These are phyloP conservation scores for Cryphonectria carpinicola DNA, from an alignment of 2,329 filamentous ascomycete genomes.

Conservation along the genomic window DNA sequence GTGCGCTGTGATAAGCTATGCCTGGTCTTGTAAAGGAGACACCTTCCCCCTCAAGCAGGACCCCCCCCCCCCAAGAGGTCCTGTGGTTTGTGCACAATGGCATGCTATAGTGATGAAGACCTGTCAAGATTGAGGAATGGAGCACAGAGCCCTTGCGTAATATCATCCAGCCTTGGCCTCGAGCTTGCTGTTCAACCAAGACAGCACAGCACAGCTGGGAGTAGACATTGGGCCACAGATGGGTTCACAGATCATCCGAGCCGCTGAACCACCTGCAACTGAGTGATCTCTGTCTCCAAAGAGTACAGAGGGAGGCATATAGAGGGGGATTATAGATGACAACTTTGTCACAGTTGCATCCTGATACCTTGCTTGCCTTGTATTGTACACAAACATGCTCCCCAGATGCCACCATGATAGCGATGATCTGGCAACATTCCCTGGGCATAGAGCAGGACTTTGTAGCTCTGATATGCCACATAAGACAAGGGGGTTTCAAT, in stretches of 20 bases:
- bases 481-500: not conserved
- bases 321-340: not conserved
- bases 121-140: not conserved
- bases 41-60: not conserved
- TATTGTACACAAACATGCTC: not conserved
- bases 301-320: not conserved
- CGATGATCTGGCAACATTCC: not conserved
- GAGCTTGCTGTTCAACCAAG: not conserved
- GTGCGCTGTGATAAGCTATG: not conserved
- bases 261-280: not conserved
- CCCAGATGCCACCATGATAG: not conserved
- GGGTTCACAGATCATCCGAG: not conserved
- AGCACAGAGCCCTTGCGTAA: not conserved
- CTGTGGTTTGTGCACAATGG: not conserved
- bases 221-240: not conserved
- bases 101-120: not conserved
- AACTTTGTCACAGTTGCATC: not conserved
- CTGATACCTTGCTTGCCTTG: not conserved
- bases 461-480: not conserved
- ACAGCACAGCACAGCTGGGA: not conserved
- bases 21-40: not conserved
- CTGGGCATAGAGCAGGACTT: not conserved
- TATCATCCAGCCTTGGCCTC: not conserved
- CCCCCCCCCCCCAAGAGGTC: not conserved
- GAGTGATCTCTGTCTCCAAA: not conserved